Evolutionary conservation across 208 protist genomes (phyloP).

Genomic region (Leishmania arabica): DNA sequence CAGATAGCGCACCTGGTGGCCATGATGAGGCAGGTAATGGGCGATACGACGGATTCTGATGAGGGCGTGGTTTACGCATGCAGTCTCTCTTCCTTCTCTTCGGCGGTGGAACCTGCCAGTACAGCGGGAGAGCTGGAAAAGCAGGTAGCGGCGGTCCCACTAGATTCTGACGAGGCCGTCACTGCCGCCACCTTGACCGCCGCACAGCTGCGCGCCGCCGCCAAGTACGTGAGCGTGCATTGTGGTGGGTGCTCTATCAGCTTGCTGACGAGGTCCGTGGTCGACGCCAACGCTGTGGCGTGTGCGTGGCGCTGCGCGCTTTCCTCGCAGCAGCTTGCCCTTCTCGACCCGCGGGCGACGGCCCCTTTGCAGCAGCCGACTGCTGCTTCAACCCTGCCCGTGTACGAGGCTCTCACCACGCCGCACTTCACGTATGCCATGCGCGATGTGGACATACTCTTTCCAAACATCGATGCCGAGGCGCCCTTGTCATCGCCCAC

Average conservation of each 20-base stretch:
- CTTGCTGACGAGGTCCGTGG: constrained; percentile 21
- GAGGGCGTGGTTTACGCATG: background rate
- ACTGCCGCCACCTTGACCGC: constrained; percentile 14
- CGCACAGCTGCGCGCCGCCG: constrained; percentile 12
- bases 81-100: background rate
- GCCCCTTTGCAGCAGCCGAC: background rate
- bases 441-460: constrained; percentile 33
- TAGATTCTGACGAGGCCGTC: constrained; percentile 18
- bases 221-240: constrained; percentile 29
- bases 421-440: constrained; percentile 38
- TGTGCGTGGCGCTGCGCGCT: constrained; percentile 23
- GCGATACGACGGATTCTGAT: background rate
- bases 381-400: constrained; percentile 1
- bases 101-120: background rate
- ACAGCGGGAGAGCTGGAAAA: background rate
- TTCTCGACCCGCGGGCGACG: constrained; percentile 5
- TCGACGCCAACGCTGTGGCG: constrained; percentile 14
- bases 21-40: constrained; percentile 10
- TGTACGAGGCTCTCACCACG: constrained; percentile 28
- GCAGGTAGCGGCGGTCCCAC: constrained; percentile 1
- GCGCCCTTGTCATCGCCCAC: constrained; percentile 5
- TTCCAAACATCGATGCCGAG: constrained; percentile 32
- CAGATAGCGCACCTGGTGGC: constrained; percentile 23
- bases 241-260: constrained; percentile 28
- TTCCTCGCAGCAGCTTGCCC: constrained; percentile 9